Conservation (phyloP, 768 basidiomycete genomes). For the Paxillus rubicundulus region DNA sequence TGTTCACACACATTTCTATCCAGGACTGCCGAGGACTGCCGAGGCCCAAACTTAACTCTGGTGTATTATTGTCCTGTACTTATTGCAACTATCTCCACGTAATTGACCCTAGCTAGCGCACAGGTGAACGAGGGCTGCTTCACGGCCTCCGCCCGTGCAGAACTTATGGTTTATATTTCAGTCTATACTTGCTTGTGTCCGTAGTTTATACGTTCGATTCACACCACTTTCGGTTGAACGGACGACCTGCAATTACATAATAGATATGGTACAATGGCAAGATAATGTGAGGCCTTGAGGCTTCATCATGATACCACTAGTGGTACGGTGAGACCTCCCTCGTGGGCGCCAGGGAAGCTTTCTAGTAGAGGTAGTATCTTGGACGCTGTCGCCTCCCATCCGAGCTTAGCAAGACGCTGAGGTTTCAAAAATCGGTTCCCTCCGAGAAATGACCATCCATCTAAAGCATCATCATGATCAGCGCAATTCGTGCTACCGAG, state of each 20-base stretch:
- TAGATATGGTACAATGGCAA: neutral
- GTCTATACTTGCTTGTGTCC: too few species aligned
- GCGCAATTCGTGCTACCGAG: neutral
- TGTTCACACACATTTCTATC: too few species aligned
- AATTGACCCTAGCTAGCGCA: too few species aligned
- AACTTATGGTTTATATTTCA: too few species aligned
- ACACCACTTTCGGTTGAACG: too few species aligned
- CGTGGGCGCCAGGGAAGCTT: slow-evolving; percentile 30
- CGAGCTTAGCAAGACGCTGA: slow-evolving; percentile 35
- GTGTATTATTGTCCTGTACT: too few species aligned
- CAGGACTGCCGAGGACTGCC: too few species aligned
- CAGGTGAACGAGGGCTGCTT: too few species aligned
- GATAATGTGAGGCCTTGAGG: neutral
- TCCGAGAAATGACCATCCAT: slow-evolving; percentile 41
- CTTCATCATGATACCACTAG: neutral
- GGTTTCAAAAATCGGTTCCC: slow-evolving; percentile 37
- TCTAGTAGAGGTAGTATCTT: slow-evolving; percentile 27
- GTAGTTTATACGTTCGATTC: too few species aligned
- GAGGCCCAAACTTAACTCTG: too few species aligned
- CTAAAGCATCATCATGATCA: slow-evolving; percentile 18
- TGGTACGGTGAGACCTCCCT: slow-evolving; percentile 14
- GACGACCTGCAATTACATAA: neutral
- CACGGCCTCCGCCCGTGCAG: too few species aligned
- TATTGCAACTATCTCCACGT: too few species aligned
- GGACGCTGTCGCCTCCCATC: slow-evolving; percentile 38